A percentile compares a stretch with the other conserved stretches of the same genome.
These are phyloP conservation scores for Drechslerella coelobrocha DNA, from an alignment of 2,329 filamentous ascomycete genomes.

Conservation along the genomic window DNA sequence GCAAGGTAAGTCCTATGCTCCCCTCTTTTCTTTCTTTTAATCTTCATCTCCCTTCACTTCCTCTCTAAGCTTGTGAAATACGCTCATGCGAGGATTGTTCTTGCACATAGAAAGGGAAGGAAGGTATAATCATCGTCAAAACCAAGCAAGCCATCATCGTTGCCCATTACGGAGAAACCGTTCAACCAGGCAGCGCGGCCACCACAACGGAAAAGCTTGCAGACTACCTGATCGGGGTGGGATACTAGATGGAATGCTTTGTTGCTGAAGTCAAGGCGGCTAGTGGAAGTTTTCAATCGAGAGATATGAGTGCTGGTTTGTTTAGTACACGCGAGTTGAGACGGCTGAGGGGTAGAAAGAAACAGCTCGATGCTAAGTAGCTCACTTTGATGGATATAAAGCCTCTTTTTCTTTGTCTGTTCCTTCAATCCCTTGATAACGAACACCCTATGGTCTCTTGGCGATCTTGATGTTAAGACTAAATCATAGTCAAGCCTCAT, in stretches of 20 bases:
- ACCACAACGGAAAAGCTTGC: conserved; percentile 76
- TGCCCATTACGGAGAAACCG: conserved; percentile 78
- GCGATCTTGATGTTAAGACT: no score
- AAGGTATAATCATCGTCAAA: conserved; percentile 82
- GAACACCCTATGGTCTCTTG: not conserved
- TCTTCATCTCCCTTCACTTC: not conserved
- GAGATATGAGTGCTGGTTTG: not conserved
- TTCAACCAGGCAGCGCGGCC: conserved; percentile 76
- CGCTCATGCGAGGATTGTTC: not conserved
- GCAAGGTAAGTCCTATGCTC: conserved; percentile 73
- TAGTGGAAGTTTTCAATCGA: not conserved
- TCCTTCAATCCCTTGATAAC: not conserved
- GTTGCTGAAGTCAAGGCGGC: not conserved
- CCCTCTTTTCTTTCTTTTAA: no score
- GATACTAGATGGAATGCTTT: conserved; percentile 66
- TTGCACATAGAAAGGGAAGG: conserved; percentile 68
- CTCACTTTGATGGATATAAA: not conserved
- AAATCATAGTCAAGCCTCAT: no score
- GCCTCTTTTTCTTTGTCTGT: not conserved
- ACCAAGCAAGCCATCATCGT: conserved; percentile 88
- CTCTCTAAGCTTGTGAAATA: not conserved
- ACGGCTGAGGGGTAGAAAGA: not conserved
- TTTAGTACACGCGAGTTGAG: not conserved
- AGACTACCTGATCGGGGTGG: conserved; percentile 80
- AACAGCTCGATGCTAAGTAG: not conserved